phyloP scores from a whole-genome alignment of 148 eudicot genomes.

The Camellia lanceoleosa region DNA sequence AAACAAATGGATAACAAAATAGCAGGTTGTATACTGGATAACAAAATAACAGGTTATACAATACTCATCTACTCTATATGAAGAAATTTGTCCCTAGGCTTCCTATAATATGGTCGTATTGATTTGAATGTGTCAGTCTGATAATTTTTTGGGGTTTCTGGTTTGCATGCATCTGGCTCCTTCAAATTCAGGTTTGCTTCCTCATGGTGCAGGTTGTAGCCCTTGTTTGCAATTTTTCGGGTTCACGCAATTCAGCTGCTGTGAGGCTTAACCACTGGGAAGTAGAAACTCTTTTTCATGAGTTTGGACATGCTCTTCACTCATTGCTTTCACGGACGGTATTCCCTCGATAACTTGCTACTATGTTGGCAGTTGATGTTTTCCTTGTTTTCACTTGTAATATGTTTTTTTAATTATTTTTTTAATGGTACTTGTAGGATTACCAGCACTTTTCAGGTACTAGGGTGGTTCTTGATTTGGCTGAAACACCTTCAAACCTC shows the following conservation, averaged over 20 bases:
- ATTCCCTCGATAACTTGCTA: conserved; percentile 18
- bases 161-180: background rate
- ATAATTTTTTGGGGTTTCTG: background rate
- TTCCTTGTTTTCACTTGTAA: conserved; percentile 1
- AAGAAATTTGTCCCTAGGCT: no score
- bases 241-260: conserved; percentile 37
- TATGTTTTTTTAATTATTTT: background rate
- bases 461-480: conserved; percentile 88
- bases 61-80: no score
- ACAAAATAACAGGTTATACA: no score
- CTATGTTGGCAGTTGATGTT: conserved; percentile 2
- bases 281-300: conserved; percentile 94
- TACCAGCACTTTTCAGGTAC: conserved; percentile 98
- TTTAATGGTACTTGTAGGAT: conserved; percentile 48
- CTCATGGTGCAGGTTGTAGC: conserved; percentile 69
- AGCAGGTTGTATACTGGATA: background rate
- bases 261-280: conserved; percentile 84
- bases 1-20: background rate
- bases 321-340: conserved; percentile 96
- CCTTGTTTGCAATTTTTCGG: conserved; percentile 89
- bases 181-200: conserved; percentile 4
- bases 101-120: background rate
- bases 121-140: background rate
- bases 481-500: conserved; percentile 95
- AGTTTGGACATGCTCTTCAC: conserved; percentile 99